Base-by-base conservation (phyloP, 352 stramenopile species). In the Globisporangium cystogenes region DNA sequence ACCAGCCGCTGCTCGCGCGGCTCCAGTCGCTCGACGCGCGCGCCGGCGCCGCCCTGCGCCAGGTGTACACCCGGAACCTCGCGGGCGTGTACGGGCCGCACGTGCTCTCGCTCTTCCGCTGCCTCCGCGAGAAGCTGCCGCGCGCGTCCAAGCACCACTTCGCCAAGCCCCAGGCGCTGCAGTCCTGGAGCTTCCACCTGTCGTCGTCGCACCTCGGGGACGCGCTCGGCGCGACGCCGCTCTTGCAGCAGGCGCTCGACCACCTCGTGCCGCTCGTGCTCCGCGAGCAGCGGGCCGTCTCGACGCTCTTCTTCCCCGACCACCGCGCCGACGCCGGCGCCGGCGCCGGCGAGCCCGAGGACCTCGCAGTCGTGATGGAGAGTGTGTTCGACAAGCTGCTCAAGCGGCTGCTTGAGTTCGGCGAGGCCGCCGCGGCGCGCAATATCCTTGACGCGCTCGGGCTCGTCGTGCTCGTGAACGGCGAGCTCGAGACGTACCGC, bases 361-460 rank as follows among this genome's bases (percentile, higher is more conserved):
- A 82, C 3, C 51, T 87, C 8, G 73, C 67, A 12, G 23, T 74
- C 8, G 61, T 83, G 51, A 82, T 91, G 65, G 81, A 91, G 55
- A 63, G 42, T 10, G 59, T 90, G 10, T 90, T 87, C 44, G 81
- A 91, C 15, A 91, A 91, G 48, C 49, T 80, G 27, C 69, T 87
- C 33, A 89, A 88, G 59, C 70, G 77, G 0, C 59, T 89, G 53
- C 73, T 55, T 26, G 81, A 91, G 10, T 91, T 90, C 55, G 81
- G 74, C 8, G 81, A 91, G 59, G 71, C 71, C 1, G 74, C 72
- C 7, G 69, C 74, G 1, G 44, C 59, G 24, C 56, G 72, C 10
- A 91, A 90, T 40, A 78, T 90, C 27, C 55, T 91, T 31, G 78
- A 91, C 44, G 77, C 74, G 8, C 62, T 90, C 3, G 64, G 71